Conservation (phyloP, 768 basidiomycete species). For the Tulasnella sp. region DNA sequence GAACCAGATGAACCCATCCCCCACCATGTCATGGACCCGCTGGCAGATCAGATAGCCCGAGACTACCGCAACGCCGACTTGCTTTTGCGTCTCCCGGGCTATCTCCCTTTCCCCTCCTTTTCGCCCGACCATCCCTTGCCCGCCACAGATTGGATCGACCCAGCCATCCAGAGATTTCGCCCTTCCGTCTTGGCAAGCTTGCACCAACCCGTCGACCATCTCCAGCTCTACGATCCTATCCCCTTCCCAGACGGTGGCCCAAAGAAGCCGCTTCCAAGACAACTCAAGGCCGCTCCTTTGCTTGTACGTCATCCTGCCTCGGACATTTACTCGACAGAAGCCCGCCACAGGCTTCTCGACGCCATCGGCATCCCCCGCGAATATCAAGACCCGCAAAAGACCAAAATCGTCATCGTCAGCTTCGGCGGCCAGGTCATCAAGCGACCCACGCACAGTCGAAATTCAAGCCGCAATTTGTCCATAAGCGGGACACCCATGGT, state of each 20-base stretch:
- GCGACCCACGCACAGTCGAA: slow-evolving; percentile 29
- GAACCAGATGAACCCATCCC: slow-evolving; percentile 56
- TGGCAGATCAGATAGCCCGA: slow-evolving; percentile 58
- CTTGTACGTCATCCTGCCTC: slow-evolving; percentile 58
- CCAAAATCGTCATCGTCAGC: slow-evolving; percentile 68
- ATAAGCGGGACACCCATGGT: not conserved
- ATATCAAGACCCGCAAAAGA: slow-evolving; percentile 45
- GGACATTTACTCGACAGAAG: slow-evolving; percentile 50
- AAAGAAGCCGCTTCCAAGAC: slow-evolving; percentile 20
- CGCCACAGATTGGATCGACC: slow-evolving; percentile 60
- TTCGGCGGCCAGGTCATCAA: slow-evolving; percentile 73
- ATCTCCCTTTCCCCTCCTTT: slow-evolving; percentile 76
- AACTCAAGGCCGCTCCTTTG: slow-evolving; percentile 50
- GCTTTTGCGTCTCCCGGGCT: slow-evolving; percentile 64
- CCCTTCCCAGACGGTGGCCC: slow-evolving; percentile 36
- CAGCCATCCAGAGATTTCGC: slow-evolving; percentile 44
- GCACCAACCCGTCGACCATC: slow-evolving; percentile 34
- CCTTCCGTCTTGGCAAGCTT: slow-evolving; percentile 47
- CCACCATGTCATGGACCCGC: slow-evolving; percentile 47
- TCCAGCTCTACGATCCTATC: slow-evolving; percentile 43
- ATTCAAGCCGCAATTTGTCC: slow-evolving; percentile 29
- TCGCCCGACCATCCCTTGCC: slow-evolving; percentile 51
- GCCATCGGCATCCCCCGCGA: slow-evolving; percentile 56
- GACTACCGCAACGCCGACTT: slow-evolving; percentile 71
- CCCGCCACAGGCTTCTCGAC: slow-evolving; percentile 52